Conservation (phyloP, 2,329 filamentous ascomycete genomes). For the Teratosphaeria destructans region DNA sequence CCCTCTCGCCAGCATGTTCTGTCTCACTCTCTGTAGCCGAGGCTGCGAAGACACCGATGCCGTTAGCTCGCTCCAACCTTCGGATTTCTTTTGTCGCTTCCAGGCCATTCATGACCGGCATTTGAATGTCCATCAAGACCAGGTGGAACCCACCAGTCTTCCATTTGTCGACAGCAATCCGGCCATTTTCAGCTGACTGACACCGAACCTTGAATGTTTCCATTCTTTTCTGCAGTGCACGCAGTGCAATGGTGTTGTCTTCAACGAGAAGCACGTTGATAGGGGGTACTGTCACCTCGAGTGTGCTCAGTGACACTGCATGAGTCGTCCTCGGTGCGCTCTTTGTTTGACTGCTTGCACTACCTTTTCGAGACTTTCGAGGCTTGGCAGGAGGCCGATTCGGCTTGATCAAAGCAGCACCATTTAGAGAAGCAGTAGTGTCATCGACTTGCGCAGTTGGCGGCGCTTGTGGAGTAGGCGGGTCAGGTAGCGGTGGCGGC, state of each 20-base stretch:
- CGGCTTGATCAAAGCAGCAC: slow-evolving; percentile 7
- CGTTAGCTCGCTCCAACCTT: slow-evolving; percentile 77
- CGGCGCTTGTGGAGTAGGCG: background rate
- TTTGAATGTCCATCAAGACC: slow-evolving; percentile 84
- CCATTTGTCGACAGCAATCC: slow-evolving; percentile 90
- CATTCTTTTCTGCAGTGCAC: slow-evolving; percentile 87
- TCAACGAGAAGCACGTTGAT: slow-evolving; percentile 98
- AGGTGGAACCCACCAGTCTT: slow-evolving; percentile 84
- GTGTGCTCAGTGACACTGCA: background rate
- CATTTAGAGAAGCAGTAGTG: slow-evolving; percentile 22
- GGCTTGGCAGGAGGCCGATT: slow-evolving; percentile 1
- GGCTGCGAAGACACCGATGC: slow-evolving; percentile 71
- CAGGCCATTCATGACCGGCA: slow-evolving; percentile 44
- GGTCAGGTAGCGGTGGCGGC: slow-evolving; percentile 1
- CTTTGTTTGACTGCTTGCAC: slow-evolving; percentile 15
- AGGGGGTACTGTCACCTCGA: slow-evolving; percentile 51
- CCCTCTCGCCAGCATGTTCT: slow-evolving; percentile 5
- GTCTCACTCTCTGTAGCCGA: slow-evolving; percentile 15
- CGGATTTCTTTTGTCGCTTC: slow-evolving; percentile 93
- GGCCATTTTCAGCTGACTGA: slow-evolving; percentile 94
- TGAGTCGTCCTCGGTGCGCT: slow-evolving; percentile 12
- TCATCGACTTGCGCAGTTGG: slow-evolving; percentile 3
- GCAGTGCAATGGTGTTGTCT: slow-evolving; percentile 95
- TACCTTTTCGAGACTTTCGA: slow-evolving; percentile 2
- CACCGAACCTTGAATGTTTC: slow-evolving; percentile 91